Evolutionary conservation across 2,329 filamentous ascomycete species (phyloP).

Genomic region (Phaeoacremonium minimum): DNA sequence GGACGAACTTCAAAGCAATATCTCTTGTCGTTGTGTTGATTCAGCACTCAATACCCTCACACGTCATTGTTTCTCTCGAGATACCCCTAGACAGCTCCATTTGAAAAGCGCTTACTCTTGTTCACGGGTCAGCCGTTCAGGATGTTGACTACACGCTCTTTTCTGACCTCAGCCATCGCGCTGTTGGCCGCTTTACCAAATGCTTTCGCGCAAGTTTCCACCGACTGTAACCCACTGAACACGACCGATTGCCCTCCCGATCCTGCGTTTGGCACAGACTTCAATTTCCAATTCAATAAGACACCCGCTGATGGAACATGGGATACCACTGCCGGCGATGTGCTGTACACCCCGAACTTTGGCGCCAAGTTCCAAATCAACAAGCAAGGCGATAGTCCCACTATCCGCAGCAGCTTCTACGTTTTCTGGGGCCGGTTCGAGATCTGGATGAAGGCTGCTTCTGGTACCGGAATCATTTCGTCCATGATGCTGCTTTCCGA

Average conservation of each 20-base stretch:
- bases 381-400: slow-evolving; percentile 70
- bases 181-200: slow-evolving; percentile 38
- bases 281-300: slow-evolving; percentile 61
- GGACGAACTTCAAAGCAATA: no score
- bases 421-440: slow-evolving; percentile 83
- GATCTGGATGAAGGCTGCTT: slow-evolving; percentile 71
- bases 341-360: slow-evolving; percentile 55
- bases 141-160: slow-evolving; percentile 19
- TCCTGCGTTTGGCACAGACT: slow-evolving; percentile 62
- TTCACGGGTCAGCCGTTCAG: slow-evolving; percentile 11
- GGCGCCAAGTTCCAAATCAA: slow-evolving; percentile 71
- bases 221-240: slow-evolving; percentile 73
- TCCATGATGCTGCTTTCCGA: slow-evolving; percentile 81
- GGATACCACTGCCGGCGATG: slow-evolving; percentile 63
- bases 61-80: neutral
- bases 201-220: slow-evolving; percentile 67
- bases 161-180: slow-evolving; percentile 25
- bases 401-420: slow-evolving; percentile 74
- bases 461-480: slow-evolving; percentile 72
- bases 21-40: no score
- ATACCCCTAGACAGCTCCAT: neutral
- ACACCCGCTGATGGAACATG: slow-evolving; percentile 58
- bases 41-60: neutral
- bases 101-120: slow-evolving; percentile 4
- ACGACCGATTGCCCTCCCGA: slow-evolving; percentile 63